Conservation (phyloP, 495 filamentous ascomycete species). For the Daldinia loculata region DNA sequence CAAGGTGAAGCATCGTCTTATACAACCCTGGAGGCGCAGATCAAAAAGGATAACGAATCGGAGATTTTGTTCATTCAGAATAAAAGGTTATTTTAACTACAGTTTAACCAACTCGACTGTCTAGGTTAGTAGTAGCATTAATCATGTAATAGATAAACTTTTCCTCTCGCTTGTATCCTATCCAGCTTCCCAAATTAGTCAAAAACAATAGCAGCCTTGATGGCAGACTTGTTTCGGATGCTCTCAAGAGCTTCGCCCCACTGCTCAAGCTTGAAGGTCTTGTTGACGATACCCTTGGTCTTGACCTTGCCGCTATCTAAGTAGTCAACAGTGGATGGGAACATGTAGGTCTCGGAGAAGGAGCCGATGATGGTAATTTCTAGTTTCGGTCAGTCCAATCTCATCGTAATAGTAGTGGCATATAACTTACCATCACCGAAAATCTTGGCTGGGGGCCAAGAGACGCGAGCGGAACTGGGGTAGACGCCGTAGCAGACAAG, state of each 20-base stretch:
- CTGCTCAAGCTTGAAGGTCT: constrained; percentile 61
- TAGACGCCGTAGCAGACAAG: constrained; percentile 74
- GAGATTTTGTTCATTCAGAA: constrained; percentile 30
- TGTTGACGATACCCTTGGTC: constrained; percentile 64
- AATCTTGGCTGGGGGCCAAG: constrained; percentile 74
- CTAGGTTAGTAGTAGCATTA: neutral
- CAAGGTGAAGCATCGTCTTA: constrained; percentile 1
- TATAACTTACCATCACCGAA: constrained; percentile 49
- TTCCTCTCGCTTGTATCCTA: constrained; percentile 7
- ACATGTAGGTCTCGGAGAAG: constrained; percentile 77
- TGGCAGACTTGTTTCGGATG: constrained; percentile 71
- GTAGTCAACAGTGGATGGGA: constrained; percentile 75
- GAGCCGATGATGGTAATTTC: constrained; percentile 76
- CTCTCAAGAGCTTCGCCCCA: constrained; percentile 63
- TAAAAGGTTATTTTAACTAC: constrained; percentile 32
- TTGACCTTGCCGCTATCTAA: constrained; percentile 72
- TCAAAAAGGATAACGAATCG: constrained; percentile 16
- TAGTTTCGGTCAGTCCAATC: neutral
- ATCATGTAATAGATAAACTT: neutral
- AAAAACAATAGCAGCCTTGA: constrained; percentile 77
- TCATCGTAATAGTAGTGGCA: no score
- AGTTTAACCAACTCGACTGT: constrained; percentile 2
- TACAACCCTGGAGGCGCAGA: constrained; percentile 1
- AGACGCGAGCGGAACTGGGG: constrained; percentile 65
- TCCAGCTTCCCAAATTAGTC: constrained; percentile 53